Conservation (phyloP, 2,329 filamentous ascomycete genomes). For the Orbilia oligospora region DNA sequence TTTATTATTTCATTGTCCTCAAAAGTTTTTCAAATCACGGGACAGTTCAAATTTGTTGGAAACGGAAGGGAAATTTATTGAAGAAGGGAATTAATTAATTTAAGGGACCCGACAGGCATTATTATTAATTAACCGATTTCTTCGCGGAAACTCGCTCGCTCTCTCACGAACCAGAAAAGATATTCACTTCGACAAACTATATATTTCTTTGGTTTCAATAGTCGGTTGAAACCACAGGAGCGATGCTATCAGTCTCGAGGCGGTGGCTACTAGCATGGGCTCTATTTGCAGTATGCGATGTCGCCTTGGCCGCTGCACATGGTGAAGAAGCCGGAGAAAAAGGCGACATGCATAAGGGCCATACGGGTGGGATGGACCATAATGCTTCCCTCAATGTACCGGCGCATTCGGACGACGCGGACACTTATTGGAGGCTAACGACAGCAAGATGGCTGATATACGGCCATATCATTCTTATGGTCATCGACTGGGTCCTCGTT, state of each 20-base stretch:
- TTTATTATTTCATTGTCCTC: constrained; percentile 14
- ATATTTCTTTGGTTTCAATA: constrained; percentile 12
- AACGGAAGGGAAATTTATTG: background rate
- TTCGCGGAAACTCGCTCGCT: background rate
- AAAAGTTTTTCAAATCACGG: constrained; percentile 17
- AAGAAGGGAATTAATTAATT: background rate
- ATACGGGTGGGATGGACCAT: constrained; percentile 47
- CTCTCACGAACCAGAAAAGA: background rate
- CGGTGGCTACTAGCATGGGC: constrained; percentile 56
- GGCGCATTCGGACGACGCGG: constrained; percentile 44
- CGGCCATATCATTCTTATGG: constrained; percentile 79
- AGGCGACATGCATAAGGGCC: constrained; percentile 11
- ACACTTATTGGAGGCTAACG: constrained; percentile 50
- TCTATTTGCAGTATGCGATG: constrained; percentile 40
- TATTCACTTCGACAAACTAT: background rate
- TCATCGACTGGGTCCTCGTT: constrained; percentile 79
- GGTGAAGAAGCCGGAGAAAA: constrained; percentile 37
- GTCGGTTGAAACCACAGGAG: background rate
- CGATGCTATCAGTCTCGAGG: constrained; percentile 40
- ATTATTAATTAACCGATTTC: constrained; percentile 4
- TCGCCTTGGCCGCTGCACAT: constrained; percentile 44
- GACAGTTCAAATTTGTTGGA: background rate
- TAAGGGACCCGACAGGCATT: constrained; percentile 1
- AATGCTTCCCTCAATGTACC: constrained; percentile 55
- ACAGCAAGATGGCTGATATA: constrained; percentile 71